Percentiles rank a stretch among this genome's conserved stretches.
Conservation (phyloP, 73 alveolate genomes). For the Blepharisma stoltei region DNA sequence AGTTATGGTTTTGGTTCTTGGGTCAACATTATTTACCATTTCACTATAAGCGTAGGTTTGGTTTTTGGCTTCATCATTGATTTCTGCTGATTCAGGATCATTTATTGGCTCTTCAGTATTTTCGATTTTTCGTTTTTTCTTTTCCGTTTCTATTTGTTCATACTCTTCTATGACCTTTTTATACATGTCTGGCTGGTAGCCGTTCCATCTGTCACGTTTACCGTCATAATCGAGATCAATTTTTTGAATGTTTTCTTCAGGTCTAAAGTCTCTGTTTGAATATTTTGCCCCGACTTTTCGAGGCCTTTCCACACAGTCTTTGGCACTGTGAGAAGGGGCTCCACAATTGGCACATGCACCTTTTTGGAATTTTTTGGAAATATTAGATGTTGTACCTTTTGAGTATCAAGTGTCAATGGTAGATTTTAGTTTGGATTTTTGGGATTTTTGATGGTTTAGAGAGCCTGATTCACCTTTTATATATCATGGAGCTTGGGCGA, state of each 20-base stretch:
- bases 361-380: slow-evolving; percentile 66
- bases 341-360: slow-evolving; percentile 97
- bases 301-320: slow-evolving; percentile 88
- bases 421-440: slow-evolving; percentile 42
- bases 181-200: slow-evolving; percentile 69
- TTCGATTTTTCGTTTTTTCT: slow-evolving; percentile 46
- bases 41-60: slow-evolving; percentile 28
- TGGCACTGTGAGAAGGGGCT: slow-evolving; percentile 83
- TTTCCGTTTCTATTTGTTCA: slow-evolving; percentile 51
- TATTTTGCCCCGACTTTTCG: slow-evolving; percentile 88
- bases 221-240: slow-evolving; percentile 71
- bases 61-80: slow-evolving; percentile 30
- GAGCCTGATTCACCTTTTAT: slow-evolving; percentile 58
- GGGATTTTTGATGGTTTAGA: slow-evolving; percentile 60
- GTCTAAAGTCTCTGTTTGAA: slow-evolving; percentile 55
- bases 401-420: slow-evolving; percentile 52
- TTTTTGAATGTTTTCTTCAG: slow-evolving; percentile 73
- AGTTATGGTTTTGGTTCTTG: slow-evolving; percentile 52
- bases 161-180: slow-evolving; percentile 53
- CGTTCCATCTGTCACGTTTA: slow-evolving; percentile 89
- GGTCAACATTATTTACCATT: slow-evolving; percentile 49
- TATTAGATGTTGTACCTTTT: slow-evolving; percentile 47
- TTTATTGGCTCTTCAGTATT: slow-evolving; percentile 20
- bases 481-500: slow-evolving; percentile 91
- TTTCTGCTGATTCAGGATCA: neutral